A percentile compares a stretch with the other conserved stretches of the same genome.
Evolutionary conservation across 257 asterid species (phyloP).

Genomic region (Petrea volubilis): DNA sequence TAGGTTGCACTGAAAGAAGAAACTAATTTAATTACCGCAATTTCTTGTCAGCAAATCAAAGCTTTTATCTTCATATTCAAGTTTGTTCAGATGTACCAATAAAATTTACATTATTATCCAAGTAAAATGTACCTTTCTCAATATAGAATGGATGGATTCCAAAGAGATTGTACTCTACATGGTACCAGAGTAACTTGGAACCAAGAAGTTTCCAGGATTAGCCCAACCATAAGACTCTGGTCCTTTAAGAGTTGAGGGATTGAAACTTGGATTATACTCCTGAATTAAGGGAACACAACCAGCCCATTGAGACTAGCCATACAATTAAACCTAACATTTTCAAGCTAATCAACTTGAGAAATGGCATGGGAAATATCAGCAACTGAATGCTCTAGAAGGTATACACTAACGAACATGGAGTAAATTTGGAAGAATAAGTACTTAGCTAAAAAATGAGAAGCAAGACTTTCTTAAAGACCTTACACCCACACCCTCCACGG

Average conservation of each 20-base stretch:
- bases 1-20: not conserved
- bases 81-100: not conserved
- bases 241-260: no score
- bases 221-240: no score
- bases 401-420: not conserved
- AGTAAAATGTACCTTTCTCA: no score
- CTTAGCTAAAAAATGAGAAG: not conserved
- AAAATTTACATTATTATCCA: not conserved
- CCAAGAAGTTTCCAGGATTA: constrained; percentile 42
- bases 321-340: not conserved
- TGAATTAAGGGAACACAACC: no score
- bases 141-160: no score
- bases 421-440: not conserved
- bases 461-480: not conserved
- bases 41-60: not conserved
- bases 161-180: constrained; percentile 59
- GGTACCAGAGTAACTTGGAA: constrained; percentile 34
- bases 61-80: not conserved
- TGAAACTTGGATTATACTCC: no score
- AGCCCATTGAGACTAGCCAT: not conserved
- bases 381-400: not conserved
- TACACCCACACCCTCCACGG: constrained; percentile 16
- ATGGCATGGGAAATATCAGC: not conserved
- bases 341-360: not conserved
- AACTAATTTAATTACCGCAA: not conserved